Conservation (phyloP, 441 rosid species). For the Gossypium schwendimanii region DNA sequence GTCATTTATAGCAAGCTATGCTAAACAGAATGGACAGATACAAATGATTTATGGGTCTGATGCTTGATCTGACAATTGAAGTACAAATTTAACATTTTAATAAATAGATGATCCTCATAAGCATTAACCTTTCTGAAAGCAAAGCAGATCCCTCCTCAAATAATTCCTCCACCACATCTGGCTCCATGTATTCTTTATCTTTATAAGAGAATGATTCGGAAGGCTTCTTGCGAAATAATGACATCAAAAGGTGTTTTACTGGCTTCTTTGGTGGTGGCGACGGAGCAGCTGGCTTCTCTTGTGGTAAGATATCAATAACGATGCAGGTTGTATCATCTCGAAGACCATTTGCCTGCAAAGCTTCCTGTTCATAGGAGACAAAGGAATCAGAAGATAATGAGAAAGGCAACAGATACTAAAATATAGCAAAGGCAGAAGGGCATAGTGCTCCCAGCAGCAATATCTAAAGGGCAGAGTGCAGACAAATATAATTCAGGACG, state of each 20-base stretch:
- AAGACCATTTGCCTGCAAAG: constrained; percentile 71
- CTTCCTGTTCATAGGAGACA: constrained; percentile 52
- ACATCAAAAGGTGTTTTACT: constrained; percentile 72
- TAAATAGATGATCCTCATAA: constrained; percentile 19
- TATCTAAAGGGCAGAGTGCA: background rate
- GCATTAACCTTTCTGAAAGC: constrained; percentile 86
- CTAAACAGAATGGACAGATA: background rate
- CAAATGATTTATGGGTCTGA: background rate
- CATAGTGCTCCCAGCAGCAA: constrained; percentile 2
- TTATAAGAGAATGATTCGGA: constrained; percentile 60
- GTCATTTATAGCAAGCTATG: background rate
- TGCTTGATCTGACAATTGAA: background rate
- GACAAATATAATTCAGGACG: background rate
- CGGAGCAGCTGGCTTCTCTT: constrained; percentile 69
- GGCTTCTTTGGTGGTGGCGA: constrained; percentile 60
- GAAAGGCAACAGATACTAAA: background rate
- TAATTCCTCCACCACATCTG: constrained; percentile 78
- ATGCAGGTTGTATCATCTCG: constrained; percentile 98
- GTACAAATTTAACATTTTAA: background rate
- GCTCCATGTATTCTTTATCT: constrained; percentile 58
- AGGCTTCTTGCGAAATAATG: constrained; percentile 73
- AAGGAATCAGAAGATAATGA: constrained; percentile 1
- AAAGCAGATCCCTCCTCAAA: constrained; percentile 93
- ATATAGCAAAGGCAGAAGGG: background rate
- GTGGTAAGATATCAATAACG: constrained; percentile 74